Evolutionary conservation across 2,329 filamentous ascomycete species (phyloP).

Genomic region (Colletotrichum lupini): DNA sequence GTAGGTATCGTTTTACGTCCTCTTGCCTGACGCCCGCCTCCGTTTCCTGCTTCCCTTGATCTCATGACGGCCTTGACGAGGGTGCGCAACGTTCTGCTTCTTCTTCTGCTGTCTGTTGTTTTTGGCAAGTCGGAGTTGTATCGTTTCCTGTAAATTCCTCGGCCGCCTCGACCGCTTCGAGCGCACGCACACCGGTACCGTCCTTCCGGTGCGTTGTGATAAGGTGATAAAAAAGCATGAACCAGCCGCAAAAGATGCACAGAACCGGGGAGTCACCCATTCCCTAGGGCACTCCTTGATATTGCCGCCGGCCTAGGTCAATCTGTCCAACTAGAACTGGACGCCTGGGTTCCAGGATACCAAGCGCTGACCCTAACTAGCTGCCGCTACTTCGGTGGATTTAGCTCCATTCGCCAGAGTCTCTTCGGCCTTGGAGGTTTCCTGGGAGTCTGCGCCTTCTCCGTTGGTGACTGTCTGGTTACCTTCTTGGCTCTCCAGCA

Average conservation of each 20-base stretch:
- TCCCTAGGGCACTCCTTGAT: neutral
- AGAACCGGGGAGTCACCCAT: neutral
- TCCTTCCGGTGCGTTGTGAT: neutral
- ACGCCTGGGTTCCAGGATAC: neutral
- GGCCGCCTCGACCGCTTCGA: neutral
- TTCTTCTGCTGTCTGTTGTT: neutral
- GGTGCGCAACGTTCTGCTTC: neutral
- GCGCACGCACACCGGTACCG: neutral
- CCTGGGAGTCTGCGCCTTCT: constrained; percentile 41
- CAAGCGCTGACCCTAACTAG: neutral
- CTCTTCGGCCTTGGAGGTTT: constrained; percentile 5
- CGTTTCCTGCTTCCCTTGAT: neutral
- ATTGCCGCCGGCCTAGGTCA: neutral
- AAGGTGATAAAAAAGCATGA: neutral
- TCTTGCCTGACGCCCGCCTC: neutral
- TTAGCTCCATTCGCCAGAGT: constrained; percentile 17
- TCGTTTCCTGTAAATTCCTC: neutral
- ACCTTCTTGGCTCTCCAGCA: constrained; percentile 41
- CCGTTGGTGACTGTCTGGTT: constrained; percentile 11
- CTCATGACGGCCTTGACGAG: neutral
- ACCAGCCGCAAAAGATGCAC: neutral
- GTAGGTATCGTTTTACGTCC: neutral
- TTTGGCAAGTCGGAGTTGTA: neutral
- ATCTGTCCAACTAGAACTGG: neutral
- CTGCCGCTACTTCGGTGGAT: constrained; percentile 17